Evolutionary conservation across 441 rosid species (phyloP), one percentile per base, ranked within the genome.

Genomic region (Erodium moschatum): DNA sequence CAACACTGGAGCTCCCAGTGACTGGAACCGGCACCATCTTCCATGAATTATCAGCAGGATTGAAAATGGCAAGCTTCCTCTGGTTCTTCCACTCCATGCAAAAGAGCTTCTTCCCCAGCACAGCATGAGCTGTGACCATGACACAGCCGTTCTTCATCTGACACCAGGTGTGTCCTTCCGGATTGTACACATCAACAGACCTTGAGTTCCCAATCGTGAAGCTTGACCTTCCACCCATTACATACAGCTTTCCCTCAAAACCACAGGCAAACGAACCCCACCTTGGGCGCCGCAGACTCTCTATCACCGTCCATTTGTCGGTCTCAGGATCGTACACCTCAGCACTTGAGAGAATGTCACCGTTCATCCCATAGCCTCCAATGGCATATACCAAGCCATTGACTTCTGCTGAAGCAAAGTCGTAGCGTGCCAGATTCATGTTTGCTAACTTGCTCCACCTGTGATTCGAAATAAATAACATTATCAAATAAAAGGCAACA

Each of bases 41-140:
- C 99, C 99, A 90, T 0, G 95, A 85, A n/a, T 78, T 76, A 6
- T 90, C 87, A 38, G 80, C 94, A 0, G 92, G 82, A 48, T 87
- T 74, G 72, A 86, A 89, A 63, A 95, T 83, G 2, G 89, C 74
- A 66, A 95, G 80, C 78, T 85, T 91, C 82, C 97, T 68, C 80
- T 90, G 97, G 84, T 90, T 87, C 80, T 90, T 95, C 97, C 99
- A 95, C 66, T 95, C 96, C 75, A 89, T 85, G 75, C 97, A 91
- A 76, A 82, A 91, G 68, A 90, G 93, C 78, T 86, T 89, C 67
- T 84, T 83, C 16, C 84, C 93, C 64, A 95, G 75, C 67, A 84
- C 95, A 35, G 95, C 97, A 77, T 91, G 96, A 68, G 99, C 90
- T 18, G 97, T 95, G 74, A 90, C 95, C 99, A 95, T 91, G 73